These are phyloP conservation scores for Syncephalastrum racemosum DNA, from an alignment of 371 early-diverging fungal species.

Conservation along the genomic window DNA sequence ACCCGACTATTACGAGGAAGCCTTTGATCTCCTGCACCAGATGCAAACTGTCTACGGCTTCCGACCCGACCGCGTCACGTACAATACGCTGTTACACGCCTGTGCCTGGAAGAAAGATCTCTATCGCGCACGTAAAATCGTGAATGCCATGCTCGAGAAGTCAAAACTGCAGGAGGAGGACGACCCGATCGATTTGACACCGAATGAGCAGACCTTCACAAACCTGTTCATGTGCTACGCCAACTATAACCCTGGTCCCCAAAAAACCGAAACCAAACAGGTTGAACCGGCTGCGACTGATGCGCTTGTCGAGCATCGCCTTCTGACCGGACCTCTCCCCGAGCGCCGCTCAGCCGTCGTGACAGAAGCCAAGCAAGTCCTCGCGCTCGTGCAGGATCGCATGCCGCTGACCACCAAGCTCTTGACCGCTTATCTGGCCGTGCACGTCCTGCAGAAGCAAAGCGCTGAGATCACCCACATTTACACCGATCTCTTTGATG, in stretches of 20 bases:
- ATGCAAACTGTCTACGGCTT: slow-evolving; percentile 82
- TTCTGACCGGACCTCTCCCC: slow-evolving; percentile 32
- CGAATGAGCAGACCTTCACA: slow-evolving; percentile 60
- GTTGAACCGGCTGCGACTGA: slow-evolving; percentile 12
- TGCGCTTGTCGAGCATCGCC: slow-evolving; percentile 24
- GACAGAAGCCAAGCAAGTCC: slow-evolving; percentile 41
- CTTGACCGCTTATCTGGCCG: slow-evolving; percentile 61
- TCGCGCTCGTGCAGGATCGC: slow-evolving; percentile 27
- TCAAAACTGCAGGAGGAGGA: slow-evolving; percentile 15
- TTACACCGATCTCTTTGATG: slow-evolving; percentile 46
- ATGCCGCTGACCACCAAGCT: slow-evolving; percentile 48
- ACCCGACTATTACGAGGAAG: slow-evolving; percentile 78
- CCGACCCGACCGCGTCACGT: slow-evolving; percentile 74
- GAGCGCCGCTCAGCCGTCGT: slow-evolving; percentile 40
- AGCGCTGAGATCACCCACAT: slow-evolving; percentile 41
- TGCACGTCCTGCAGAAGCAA: slow-evolving; percentile 59
- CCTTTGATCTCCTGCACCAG: slow-evolving; percentile 77
- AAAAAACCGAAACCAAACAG: slow-evolving; percentile 4
- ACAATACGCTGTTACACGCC: slow-evolving; percentile 77
- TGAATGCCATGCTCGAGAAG: slow-evolving; percentile 56
- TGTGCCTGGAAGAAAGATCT: slow-evolving; percentile 72
- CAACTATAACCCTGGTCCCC: slow-evolving; percentile 32
- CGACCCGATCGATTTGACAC: slow-evolving; percentile 29
- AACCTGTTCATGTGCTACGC: slow-evolving; percentile 72
- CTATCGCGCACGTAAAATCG: slow-evolving; percentile 59